Evolutionary conservation across 179 eudicot species (phyloP).

Genomic region (Vitellaria paradoxa): DNA sequence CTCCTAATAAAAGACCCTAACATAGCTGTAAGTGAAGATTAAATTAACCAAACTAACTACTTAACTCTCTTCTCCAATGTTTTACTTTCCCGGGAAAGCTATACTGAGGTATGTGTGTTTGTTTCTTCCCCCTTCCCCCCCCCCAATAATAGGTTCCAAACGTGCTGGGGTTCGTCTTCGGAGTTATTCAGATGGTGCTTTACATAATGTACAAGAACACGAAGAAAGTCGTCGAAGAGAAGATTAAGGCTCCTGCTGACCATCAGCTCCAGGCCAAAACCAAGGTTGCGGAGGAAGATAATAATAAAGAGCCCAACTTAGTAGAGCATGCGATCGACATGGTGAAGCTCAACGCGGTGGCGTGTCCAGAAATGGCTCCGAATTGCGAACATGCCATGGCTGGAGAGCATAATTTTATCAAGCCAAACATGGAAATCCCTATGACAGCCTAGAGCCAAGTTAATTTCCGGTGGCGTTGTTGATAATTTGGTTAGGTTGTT

Average conservation of each 20-base stretch:
- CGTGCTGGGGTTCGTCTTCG: conserved; percentile 44
- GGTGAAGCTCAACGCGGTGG: conserved; percentile 23
- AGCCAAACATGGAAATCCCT: conserved; percentile 10
- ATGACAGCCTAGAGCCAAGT: background rate
- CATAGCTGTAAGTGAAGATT: conserved; percentile 51
- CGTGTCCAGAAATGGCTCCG: conserved; percentile 22
- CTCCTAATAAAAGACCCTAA: conserved; percentile 57
- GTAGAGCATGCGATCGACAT: conserved; percentile 34
- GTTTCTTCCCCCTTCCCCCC: background rate
- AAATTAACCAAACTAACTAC: background rate
- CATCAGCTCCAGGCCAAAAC: background rate
- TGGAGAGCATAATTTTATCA: background rate
- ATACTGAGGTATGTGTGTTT: too few relatives aligned
- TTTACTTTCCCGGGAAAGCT: background rate
- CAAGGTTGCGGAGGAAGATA: background rate
- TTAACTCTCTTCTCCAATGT: background rate
- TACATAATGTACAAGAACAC: conserved; percentile 33
- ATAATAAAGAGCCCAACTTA: background rate
- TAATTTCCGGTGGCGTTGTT: too few relatives aligned
- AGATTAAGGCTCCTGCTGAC: background rate
- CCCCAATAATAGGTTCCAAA: conserved; percentile 47
- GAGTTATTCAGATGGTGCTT: conserved; percentile 42
- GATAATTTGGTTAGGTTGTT: too few relatives aligned
- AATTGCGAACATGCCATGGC: background rate
- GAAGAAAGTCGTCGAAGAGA: conserved; percentile 5